A percentile compares a stretch with the other conserved stretches of the same genome.
These are phyloP conservation scores for Daedaleopsis nitida DNA, from an alignment of 768 basidiomycete genomes.

Conservation along the genomic window DNA sequence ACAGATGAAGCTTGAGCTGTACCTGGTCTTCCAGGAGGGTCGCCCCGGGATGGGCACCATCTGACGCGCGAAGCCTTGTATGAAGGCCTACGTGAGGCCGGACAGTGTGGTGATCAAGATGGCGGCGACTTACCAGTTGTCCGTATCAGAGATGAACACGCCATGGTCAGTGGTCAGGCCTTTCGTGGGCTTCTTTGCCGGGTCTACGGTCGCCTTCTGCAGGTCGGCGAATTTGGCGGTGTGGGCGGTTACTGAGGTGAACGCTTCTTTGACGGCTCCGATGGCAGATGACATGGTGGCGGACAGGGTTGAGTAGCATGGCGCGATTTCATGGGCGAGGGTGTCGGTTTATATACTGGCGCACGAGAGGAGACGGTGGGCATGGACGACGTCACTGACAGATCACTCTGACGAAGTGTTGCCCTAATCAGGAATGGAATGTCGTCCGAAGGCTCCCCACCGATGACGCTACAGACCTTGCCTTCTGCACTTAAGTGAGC, in stretches of 20 bases:
- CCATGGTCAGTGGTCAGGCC: constrained; percentile 65
- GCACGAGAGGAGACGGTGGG: not conserved
- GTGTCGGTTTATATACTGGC: constrained; percentile 1
- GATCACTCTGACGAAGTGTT: constrained; percentile 17
- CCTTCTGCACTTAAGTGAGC: no score
- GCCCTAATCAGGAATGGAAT: constrained; percentile 4
- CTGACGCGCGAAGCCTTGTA: constrained; percentile 55
- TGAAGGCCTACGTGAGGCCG: not conserved
- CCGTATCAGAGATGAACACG: constrained; percentile 58
- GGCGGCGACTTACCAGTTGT: constrained; percentile 55
- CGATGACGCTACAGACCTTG: not conserved
- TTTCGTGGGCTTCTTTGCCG: constrained; percentile 24
- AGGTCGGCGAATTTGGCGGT: constrained; percentile 31
- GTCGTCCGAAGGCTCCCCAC: constrained; percentile 3
- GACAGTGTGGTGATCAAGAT: not conserved
- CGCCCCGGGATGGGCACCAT: constrained; percentile 58
- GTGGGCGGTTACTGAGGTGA: constrained; percentile 23
- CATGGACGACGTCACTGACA: constrained; percentile 19
- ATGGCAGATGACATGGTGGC: constrained; percentile 23
- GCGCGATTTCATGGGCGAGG: not conserved
- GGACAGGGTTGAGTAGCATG: not conserved
- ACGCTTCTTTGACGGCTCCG: constrained; percentile 26
- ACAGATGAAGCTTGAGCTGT: not conserved
- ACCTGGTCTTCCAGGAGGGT: constrained; percentile 76
- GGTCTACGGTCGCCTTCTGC: constrained; percentile 35